Evolutionary conservation across 2,329 filamentous ascomycete species (phyloP), one percentile per base, ranked within the genome.

Genomic region (Phaeoacremonium minimum): DNA sequence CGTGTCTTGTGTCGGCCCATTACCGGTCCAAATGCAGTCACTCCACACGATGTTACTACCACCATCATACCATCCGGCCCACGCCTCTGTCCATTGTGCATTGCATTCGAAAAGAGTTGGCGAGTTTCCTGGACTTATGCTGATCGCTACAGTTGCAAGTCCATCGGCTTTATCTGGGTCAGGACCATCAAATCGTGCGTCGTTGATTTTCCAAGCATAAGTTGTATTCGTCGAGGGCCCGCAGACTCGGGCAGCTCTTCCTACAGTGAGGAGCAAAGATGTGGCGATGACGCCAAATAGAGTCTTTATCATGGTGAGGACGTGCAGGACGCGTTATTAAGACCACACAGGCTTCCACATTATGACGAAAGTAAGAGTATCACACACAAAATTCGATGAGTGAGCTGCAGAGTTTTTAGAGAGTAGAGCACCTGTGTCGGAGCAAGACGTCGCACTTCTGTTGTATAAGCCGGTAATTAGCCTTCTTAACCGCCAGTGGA

Each of bases 1-100:
- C 4, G 50, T 55, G 35, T 62, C 58, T 11, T 44, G 44, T 0
- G 48, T 52, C 1, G 37, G 38, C 2, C 54, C 56, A 6, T 56
- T 54, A 2, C 57, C 57, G 5, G 56, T 55, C 50, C 50, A 60
- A 42, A 61, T 60, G 37, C 58, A 62, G 26, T 62, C 58, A 28
- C 51, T 53, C 58, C 58, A 61, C 13, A 61, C 48, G 22, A 56
- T 51, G 28, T 53, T 47, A 11, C 20, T 41, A 2, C 47, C 48
- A 6, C 51, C 53, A 22, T 48, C 38, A 19, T 53, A 55, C 48
- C 48, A 56, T 6, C 58, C 58, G 1, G 35, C 46, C 57, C 57
- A 62, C 1, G 48, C 33, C 30, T 56, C 55, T 0, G 56, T 56
- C 58, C 58, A 61, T 28, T 57, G 52, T 1, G 48, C 50, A 4